A percentile compares a stretch with the other conserved stretches of the same genome.
phyloP scores from a whole-genome alignment of 179 eudicot genomes.

The Pouteria campechiana region DNA sequence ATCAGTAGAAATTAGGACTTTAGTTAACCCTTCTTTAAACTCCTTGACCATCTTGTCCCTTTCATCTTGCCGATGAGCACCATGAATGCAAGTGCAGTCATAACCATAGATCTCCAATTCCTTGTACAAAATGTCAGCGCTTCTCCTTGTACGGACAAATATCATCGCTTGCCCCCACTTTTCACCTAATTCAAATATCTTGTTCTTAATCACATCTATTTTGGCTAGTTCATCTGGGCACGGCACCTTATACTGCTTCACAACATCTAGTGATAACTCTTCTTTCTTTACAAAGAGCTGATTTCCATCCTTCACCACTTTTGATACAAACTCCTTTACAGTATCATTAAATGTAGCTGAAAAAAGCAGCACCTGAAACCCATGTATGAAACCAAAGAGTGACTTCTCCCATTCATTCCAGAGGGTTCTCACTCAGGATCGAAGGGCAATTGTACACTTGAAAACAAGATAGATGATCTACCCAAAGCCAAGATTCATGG shows the following conservation, averaged over 20 bases:
- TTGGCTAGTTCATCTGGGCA: constrained; percentile 78
- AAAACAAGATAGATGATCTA: neutral
- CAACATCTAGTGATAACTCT: constrained; percentile 65
- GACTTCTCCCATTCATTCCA: no score
- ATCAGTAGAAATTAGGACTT: constrained; percentile 85
- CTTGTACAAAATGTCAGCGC: constrained; percentile 51
- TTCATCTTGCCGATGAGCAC: constrained; percentile 64
- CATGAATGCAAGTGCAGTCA: constrained; percentile 86
- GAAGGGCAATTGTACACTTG: no score
- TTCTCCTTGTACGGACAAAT: constrained; percentile 61
- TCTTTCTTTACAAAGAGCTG: constrained; percentile 83
- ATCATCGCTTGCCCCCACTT: constrained; percentile 87
- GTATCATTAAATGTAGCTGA: constrained; percentile 87
- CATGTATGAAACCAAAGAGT: constrained; percentile 1
- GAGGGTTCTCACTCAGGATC: no score
- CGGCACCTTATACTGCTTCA: constrained; percentile 75
- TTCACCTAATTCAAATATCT: constrained; percentile 63
- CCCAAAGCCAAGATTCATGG: no score
- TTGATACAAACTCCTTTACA: constrained; percentile 55
- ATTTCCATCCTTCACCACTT: constrained; percentile 54
- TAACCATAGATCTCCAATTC: constrained; percentile 56
- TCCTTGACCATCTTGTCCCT: constrained; percentile 84
- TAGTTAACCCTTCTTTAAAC: constrained; percentile 81
- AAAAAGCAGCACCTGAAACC: constrained; percentile 69
- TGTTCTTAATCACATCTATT: constrained; percentile 58